phyloP scores from a whole-genome alignment of 1,284 basidiomycete species.

The Rhodotorula sp. region DNA sequence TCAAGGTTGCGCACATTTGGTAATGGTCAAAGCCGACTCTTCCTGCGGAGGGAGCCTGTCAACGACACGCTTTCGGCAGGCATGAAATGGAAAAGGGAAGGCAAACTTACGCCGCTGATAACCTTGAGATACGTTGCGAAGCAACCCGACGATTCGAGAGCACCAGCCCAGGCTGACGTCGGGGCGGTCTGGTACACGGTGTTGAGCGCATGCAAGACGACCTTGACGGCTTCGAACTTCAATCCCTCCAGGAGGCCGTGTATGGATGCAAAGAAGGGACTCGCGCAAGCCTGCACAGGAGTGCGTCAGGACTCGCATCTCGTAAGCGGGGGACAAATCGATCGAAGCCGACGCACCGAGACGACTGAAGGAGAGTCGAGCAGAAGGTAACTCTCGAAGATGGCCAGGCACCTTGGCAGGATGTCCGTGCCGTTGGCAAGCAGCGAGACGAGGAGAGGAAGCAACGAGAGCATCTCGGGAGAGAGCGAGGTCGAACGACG shows the following conservation, averaged over 20 bases:
- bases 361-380: constrained; percentile 31
- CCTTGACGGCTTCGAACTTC: constrained; percentile 38
- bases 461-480: constrained; percentile 35
- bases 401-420: constrained; percentile 38
- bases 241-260: constrained; percentile 31
- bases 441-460: constrained; percentile 34
- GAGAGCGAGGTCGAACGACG: constrained; percentile 27
- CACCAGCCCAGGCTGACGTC: constrained; percentile 21
- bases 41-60: constrained; percentile 12
- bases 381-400: constrained; percentile 43
- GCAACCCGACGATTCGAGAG: constrained; percentile 28
- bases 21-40: constrained; percentile 22
- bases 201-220: constrained; percentile 38
- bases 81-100: not conserved
- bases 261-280: constrained; percentile 21
- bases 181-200: constrained; percentile 30
- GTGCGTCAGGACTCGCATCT: not conserved
- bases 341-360: constrained; percentile 2
- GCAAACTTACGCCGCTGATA: not conserved
- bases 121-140: constrained; percentile 16
- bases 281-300: constrained; percentile 7
- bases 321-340: too few species aligned
- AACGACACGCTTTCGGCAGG: not conserved
- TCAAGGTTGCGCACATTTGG: constrained; percentile 28
- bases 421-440: constrained; percentile 38